A percentile compares a stretch with the other conserved stretches of the same genome.
phyloP scores from a whole-genome alignment of 352 stramenopile genomes.

The Elongisporangium anandrum region DNA sequence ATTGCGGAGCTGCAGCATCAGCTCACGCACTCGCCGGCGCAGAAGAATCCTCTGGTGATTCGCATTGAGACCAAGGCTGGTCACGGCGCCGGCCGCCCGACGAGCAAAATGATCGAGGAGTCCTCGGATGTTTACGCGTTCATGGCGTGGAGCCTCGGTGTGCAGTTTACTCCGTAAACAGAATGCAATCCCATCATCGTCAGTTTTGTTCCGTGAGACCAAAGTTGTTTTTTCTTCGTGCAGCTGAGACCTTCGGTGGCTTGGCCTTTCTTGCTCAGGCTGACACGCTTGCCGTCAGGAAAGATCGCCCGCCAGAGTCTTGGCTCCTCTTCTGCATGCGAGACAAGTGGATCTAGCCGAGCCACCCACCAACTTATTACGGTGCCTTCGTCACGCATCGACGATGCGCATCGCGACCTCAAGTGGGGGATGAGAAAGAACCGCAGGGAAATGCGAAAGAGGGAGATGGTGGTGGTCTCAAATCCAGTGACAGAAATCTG shows the following conservation, averaged over 20 bases:
- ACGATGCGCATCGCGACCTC: not conserved
- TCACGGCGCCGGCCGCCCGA: constrained; percentile 87
- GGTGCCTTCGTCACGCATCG: not conserved
- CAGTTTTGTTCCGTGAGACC: not conserved
- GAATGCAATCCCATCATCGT: not conserved
- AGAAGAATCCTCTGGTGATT: constrained; percentile 86
- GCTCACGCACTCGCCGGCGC: constrained; percentile 42
- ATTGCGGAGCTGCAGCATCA: constrained; percentile 84
- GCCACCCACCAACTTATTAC: not conserved
- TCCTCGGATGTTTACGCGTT: constrained; percentile 83
- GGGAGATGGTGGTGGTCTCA: not conserved
- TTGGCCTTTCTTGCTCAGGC: not conserved
- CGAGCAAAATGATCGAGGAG: constrained; percentile 86
- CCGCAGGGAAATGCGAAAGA: not conserved
- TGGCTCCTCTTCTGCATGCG: not conserved
- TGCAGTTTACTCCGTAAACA: constrained; percentile 36
- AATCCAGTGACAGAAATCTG: not conserved
- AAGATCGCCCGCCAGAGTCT: not conserved
- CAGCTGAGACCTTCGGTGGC: not conserved
- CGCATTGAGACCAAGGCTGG: constrained; percentile 88
- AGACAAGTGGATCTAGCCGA: not conserved
- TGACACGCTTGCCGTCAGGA: not conserved
- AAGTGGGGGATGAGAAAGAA: not conserved
- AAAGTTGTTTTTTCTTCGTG: not conserved
- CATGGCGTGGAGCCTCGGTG: constrained; percentile 67